Evolutionary conservation across 2,329 filamentous ascomycete genomes (phyloP).

Genomic region (Arthrobotrys sinensis): DNA sequence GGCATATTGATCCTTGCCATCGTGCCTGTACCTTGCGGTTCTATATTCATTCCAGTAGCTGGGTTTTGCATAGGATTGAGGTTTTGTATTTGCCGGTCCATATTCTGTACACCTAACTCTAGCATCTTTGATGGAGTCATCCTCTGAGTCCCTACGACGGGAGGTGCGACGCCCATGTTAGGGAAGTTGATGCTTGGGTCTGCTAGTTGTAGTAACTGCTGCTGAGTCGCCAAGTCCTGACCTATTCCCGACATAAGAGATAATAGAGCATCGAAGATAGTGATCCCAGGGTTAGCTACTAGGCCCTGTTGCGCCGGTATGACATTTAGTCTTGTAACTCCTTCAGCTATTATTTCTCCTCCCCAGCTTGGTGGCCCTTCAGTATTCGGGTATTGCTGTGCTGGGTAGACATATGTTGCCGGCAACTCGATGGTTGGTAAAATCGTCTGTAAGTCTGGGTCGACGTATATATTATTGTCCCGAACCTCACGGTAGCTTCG

Average conservation of each 20-base stretch:
- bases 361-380: conserved; percentile 1
- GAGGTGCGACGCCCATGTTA: background rate
- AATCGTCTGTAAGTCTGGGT: background rate
- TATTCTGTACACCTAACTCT: conserved; percentile 1
- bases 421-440: conserved; percentile 3
- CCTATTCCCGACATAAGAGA: conserved; percentile 29
- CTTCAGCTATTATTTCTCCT: background rate
- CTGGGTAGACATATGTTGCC: conserved; percentile 25
- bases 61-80: background rate
- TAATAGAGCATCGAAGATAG: conserved; percentile 29
- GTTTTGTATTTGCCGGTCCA: background rate
- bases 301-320: background rate
- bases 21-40: background rate
- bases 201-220: conserved; percentile 2
- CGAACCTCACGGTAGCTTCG: conserved; percentile 27
- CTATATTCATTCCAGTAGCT: background rate
- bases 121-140: conserved; percentile 11
- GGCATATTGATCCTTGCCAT: conserved; percentile 11
- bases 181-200: background rate
- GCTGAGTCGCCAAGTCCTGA: conserved; percentile 7
- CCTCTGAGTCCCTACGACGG: background rate
- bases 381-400: background rate
- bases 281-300: background rate
- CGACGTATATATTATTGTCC: background rate
- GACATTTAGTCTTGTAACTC: conserved; percentile 15